Evolutionary conservation across 176 grass and related monocot species (phyloP).

Genomic region (Cenchrus fungigraminus): DNA sequence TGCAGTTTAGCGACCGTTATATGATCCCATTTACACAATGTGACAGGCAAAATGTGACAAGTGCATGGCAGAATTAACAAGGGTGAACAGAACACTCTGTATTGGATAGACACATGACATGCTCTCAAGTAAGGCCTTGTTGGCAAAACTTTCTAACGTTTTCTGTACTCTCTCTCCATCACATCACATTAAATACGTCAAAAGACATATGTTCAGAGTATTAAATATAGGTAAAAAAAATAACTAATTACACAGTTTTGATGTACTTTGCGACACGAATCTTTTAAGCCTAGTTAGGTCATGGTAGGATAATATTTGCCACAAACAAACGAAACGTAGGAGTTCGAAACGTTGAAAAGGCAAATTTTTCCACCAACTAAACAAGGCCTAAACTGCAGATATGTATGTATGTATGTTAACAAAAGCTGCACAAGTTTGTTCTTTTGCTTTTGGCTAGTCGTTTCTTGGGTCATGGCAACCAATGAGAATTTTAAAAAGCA

Average conservation of each 20-base stretch:
- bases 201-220: no score
- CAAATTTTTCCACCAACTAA: no score
- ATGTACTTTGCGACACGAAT: no score
- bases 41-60: slow-evolving; percentile 28
- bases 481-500: slow-evolving; percentile 19
- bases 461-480: slow-evolving; percentile 22
- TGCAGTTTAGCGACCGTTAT: slow-evolving; percentile 12
- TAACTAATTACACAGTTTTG: no score
- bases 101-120: slow-evolving; percentile 11
- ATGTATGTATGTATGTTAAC: not conserved
- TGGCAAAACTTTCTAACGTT: no score
- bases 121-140: not conserved
- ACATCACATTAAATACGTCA: no score
- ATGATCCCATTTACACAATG: slow-evolving; percentile 11
- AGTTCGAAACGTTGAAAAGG: no score
- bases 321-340: no score
- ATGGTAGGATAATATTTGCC: no score
- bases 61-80: not conserved
- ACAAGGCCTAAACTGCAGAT: not conserved
- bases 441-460: slow-evolving; percentile 15
- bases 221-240: no score
- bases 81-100: not conserved
- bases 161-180: no score
- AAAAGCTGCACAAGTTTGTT: slow-evolving; percentile 26
- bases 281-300: no score